phyloP scores from a whole-genome alignment of 2,329 filamentous ascomycete genomes.

The Colletotrichum sp. region DNA sequence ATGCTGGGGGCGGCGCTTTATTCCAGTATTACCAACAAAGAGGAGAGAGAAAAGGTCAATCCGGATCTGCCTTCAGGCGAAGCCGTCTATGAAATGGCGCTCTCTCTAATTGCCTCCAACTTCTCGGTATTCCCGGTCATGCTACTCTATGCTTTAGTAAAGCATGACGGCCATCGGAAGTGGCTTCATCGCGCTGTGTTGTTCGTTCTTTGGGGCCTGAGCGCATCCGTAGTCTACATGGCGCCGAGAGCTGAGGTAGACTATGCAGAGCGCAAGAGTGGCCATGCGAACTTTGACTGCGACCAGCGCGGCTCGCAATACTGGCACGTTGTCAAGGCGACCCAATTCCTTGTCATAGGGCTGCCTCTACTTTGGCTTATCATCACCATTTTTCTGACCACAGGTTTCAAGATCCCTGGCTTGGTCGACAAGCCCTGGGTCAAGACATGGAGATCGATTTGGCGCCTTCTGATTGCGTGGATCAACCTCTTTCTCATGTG shows the following conservation, averaged over 20 bases:
- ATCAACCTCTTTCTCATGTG: conserved; percentile 29
- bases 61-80: conserved; percentile 10
- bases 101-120: conserved; percentile 13
- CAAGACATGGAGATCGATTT: not conserved
- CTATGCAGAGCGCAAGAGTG: conserved; percentile 5
- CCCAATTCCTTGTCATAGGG: conserved; percentile 8
- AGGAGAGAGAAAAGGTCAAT: not conserved
- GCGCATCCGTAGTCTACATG: conserved; percentile 8
- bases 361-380: conserved; percentile 4
- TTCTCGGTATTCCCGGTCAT: conserved; percentile 19
- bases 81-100: not conserved
- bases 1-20: conserved; percentile 19
- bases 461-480: conserved; percentile 14
- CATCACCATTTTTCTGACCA: conserved; percentile 4
- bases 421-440: conserved; percentile 8
- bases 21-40: not conserved
- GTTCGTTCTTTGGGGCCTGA: conserved; percentile 7
- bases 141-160: conserved; percentile 16
- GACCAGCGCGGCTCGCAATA: conserved; percentile 17
- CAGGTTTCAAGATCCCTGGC: conserved; percentile 4
- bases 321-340: conserved; percentile 16
- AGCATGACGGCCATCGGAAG: conserved; percentile 14
- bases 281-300: conserved; percentile 10
- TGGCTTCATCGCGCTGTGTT: conserved; percentile 17
- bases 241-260: conserved; percentile 9